Base-by-base conservation (phyloP, 225 moss, liverwort and hornwort genomes). In the Takakia lepidozioides region DNA sequence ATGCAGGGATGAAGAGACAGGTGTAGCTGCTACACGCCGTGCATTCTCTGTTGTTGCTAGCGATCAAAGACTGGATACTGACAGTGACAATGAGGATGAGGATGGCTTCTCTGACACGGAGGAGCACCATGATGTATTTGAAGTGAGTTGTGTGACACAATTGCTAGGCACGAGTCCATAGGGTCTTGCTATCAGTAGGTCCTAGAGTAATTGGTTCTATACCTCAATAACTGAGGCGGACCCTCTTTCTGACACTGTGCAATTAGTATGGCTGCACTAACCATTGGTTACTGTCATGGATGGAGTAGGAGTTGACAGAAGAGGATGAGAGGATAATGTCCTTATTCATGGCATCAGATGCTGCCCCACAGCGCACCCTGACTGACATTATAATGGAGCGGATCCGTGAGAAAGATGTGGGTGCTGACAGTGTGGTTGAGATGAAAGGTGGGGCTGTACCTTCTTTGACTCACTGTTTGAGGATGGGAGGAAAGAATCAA, bases 351-450 rank as follows among this genome's bases (percentile, higher is more conserved):
- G 74, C 83, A 17, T 63, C 82, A 14, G 76, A 91, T 72, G 56
- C 81, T 46, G 74, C 75, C 36, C 98, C 91, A 10, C 85, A 85
- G 55, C 80, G 74, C 42, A 91, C 74, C 27, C 58, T 91, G 48
- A 78, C 91, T 24, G 91, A 98, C 56, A 78, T 91, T 34, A 91
- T 98, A 20, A 91, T 98, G 87, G 85, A 98, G 53, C 83, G 98
- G 6, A 85, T 98, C 42, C 85, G 76, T 44, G 87, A 83, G 19
- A 87, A 85, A 69, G 78, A 76, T 19, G 74, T 75, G 10, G 78
- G 66, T 56, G 56, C 57, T 42, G 65, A 51, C 44, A 70, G 24
- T 43, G 40, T 17, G 42, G 62, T 59, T 70, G 85, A 81, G 30
- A 49, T 29, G 36, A 65, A 69, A 69, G 76, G 71, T 71, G 18